Conservation (phyloP, 164 flowering plant species). For the Stephania cephalantha region DNA sequence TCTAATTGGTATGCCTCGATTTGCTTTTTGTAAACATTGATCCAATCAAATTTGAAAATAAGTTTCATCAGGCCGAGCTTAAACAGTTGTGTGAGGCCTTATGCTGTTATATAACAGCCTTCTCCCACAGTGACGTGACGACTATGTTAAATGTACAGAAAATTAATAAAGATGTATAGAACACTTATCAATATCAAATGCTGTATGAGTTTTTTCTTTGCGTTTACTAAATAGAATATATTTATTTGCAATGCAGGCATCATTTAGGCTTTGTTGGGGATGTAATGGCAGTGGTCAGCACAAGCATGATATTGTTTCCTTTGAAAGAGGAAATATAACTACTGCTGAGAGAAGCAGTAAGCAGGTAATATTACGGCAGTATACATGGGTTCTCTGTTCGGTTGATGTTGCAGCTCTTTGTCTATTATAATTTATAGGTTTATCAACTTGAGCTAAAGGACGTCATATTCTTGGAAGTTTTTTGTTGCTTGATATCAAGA, state of each 20-base stretch:
- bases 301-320: conserved; percentile 93
- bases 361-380: conserved; percentile 48
- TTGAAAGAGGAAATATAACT: conserved; percentile 92
- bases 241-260: conserved; percentile 56
- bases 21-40: no score
- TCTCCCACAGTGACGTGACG: neutral
- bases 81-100: neutral
- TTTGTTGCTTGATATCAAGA: neutral
- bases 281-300: conserved; percentile 87
- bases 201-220: neutral
- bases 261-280: conserved; percentile 90
- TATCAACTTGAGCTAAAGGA: neutral
- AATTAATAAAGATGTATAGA: neutral
- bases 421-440: neutral
- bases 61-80: neutral
- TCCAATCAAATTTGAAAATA: neutral
- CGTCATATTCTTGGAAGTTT: neutral
- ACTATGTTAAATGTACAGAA: neutral
- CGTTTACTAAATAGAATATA: neutral
- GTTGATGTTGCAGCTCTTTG: conserved; percentile 4
- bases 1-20: no score
- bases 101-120: neutral
- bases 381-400: neutral
- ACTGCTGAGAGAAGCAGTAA: conserved; percentile 94
- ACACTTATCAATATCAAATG: neutral